Conservation (phyloP, 2,329 filamentous ascomycete genomes). For the Fusarium sp. region DNA sequence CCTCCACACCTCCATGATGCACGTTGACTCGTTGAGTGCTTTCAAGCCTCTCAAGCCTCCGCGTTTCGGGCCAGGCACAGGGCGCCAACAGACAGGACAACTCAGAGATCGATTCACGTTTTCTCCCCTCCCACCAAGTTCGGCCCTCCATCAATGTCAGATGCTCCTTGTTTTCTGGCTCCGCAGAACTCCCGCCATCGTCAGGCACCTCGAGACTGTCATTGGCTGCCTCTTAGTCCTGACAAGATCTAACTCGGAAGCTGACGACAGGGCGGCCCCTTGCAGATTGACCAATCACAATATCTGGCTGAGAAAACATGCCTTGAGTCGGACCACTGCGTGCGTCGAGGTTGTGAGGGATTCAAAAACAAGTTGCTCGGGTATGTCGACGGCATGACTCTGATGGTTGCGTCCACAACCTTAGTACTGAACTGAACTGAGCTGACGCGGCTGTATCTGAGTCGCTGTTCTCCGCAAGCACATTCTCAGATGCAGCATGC, state of each 20-base stretch:
- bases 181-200: conserved; percentile 20
- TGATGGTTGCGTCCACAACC: neutral
- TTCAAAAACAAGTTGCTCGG: conserved; percentile 12
- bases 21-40: conserved; percentile 29
- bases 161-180: conserved; percentile 21
- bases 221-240: conserved; percentile 46
- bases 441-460: conserved; percentile 9
- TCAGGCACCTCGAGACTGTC: conserved; percentile 21
- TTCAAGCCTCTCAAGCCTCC: conserved; percentile 30
- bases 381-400: conserved; percentile 14
- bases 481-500: neutral
- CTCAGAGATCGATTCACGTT: conserved; percentile 24
- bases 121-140: conserved; percentile 8
- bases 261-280: conserved; percentile 38
- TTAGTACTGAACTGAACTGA: neutral
- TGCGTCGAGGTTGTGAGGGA: conserved; percentile 1
- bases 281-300: conserved; percentile 42
- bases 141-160: conserved; percentile 3
- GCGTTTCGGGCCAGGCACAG: conserved; percentile 33
- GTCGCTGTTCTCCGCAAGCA: conserved; percentile 2
- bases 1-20: conserved; percentile 34
- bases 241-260: conserved; percentile 39
- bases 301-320: conserved; percentile 22
- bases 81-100: conserved; percentile 23
- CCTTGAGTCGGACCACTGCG: conserved; percentile 31